These are phyloP conservation scores for Astrocystis sublimbata DNA, from an alignment of 495 filamentous ascomycete species.

Conservation along the genomic window DNA sequence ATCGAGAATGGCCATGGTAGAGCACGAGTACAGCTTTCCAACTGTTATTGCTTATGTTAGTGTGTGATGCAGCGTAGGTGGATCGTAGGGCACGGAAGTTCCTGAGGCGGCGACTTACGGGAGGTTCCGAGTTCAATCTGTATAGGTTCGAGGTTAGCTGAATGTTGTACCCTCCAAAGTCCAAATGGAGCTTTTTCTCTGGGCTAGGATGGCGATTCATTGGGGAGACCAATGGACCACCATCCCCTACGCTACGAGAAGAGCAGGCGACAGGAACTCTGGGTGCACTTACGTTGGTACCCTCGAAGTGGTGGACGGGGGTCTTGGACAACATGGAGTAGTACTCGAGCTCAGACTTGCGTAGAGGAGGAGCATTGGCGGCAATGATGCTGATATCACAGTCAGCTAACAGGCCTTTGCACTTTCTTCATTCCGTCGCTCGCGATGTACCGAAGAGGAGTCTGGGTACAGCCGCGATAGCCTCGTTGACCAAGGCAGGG, in stretches of 20 bases:
- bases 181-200: slow-evolving; percentile 73
- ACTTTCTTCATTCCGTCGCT: no score
- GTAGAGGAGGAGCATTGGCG: slow-evolving; percentile 92
- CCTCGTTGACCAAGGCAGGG: no score
- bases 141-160: slow-evolving; percentile 48
- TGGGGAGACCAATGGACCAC: slow-evolving; percentile 17
- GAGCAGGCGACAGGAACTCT: slow-evolving; percentile 18
- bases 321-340: slow-evolving; percentile 94
- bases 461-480: no score
- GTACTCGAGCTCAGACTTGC: slow-evolving; percentile 83
- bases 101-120: slow-evolving; percentile 29
- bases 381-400: slow-evolving; percentile 58
- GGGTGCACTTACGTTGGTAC: slow-evolving; percentile 85
- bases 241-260: slow-evolving; percentile 17
- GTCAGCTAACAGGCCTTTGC: neutral
- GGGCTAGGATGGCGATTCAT: slow-evolving; percentile 50
- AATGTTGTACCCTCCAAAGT: slow-evolving; percentile 81
- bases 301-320: slow-evolving; percentile 90
- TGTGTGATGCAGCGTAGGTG: slow-evolving; percentile 8
- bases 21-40: slow-evolving; percentile 87
- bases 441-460: no score
- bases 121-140: slow-evolving; percentile 97
- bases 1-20: slow-evolving; percentile 92
- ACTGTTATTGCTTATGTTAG: slow-evolving; percentile 47
- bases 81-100: neutral